Percentiles rank a stretch among this genome's conserved stretches.
phyloP scores from a whole-genome alignment of 495 filamentous ascomycete species.

The Tuber aestivum region DNA sequence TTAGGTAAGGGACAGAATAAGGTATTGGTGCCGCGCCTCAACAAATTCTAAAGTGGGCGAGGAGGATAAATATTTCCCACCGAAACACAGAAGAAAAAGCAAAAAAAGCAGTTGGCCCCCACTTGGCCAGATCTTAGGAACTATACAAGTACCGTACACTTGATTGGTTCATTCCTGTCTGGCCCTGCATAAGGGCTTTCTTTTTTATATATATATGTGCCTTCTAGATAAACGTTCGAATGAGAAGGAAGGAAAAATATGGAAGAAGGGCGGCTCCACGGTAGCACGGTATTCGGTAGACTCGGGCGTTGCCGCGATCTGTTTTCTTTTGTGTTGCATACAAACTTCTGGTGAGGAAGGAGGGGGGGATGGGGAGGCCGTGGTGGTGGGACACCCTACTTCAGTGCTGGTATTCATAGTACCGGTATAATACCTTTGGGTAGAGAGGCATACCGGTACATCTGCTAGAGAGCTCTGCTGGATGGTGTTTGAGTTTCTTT shows the following conservation, averaged over 20 bases:
- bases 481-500: not conserved
- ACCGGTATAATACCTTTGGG: not conserved
- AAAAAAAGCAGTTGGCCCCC: constrained; percentile 9
- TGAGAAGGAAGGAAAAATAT: not conserved
- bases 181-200: constrained; percentile 20
- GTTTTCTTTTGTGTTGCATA: not conserved
- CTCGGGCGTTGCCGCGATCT: constrained; percentile 1
- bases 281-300: not conserved
- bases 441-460: constrained; percentile 8
- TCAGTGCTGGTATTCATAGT: constrained; percentile 6
- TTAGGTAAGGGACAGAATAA: not conserved
- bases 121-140: constrained; percentile 11
- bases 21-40: constrained; percentile 25
- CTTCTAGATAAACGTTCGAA: constrained; percentile 10
- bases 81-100: constrained; percentile 20
- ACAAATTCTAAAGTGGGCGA: constrained; percentile 32
- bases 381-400: too few relatives aligned
- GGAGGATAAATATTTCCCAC: constrained; percentile 24
- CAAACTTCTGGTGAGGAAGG: not conserved
- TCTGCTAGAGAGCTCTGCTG: not conserved
- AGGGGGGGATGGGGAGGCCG: constrained; percentile 3
- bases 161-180: constrained; percentile 7
- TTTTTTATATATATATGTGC: constrained; percentile 8
- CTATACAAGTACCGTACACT: too few relatives aligned
- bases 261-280: not conserved